These are phyloP conservation scores for Fusarium penzigii DNA, from an alignment of 2,329 filamentous ascomycete species.

Conservation along the genomic window DNA sequence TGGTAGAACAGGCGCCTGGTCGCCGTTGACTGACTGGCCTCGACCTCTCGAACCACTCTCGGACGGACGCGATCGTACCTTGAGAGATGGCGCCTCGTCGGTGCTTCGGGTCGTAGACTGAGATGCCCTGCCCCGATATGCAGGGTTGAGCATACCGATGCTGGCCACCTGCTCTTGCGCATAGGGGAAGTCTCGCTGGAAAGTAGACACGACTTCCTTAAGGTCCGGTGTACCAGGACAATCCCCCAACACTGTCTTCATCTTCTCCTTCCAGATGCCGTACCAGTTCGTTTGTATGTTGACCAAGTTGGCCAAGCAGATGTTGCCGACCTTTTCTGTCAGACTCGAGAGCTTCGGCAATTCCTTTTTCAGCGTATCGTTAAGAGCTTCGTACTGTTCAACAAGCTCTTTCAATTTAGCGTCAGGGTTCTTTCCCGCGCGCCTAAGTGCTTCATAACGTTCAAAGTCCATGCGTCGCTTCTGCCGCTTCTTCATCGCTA, in stretches of 20 bases:
- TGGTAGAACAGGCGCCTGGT: conserved; percentile 62
- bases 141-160: conserved; percentile 78
- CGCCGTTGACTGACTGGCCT: conserved; percentile 62
- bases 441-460: conserved; percentile 74
- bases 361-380: conserved; percentile 91
- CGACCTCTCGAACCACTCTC: conserved; percentile 56
- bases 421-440: conserved; percentile 82
- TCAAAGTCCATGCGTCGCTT: conserved; percentile 92
- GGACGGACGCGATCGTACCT: conserved; percentile 49
- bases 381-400: conserved; percentile 87
- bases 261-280: conserved; percentile 78
- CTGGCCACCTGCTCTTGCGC: conserved; percentile 71
- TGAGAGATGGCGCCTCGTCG: conserved; percentile 49
- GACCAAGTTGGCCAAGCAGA: conserved; percentile 80
- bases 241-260: conserved; percentile 72
- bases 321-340: conserved; percentile 82
- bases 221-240: conserved; percentile 63
- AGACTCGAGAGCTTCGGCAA: conserved; percentile 79
- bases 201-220: conserved; percentile 73
- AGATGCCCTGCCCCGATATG: conserved; percentile 58
- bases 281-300: conserved; percentile 85
- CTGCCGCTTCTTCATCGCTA: conserved; percentile 90
- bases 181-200: conserved; percentile 76
- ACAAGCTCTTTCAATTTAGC: conserved; percentile 81
- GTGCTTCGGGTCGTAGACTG: conserved; percentile 60